Percentiles rank a stretch among this genome's conserved stretches.
phyloP scores from a whole-genome alignment of 2,329 filamentous ascomycete genomes.

The Endocalyx cinctus region DNA sequence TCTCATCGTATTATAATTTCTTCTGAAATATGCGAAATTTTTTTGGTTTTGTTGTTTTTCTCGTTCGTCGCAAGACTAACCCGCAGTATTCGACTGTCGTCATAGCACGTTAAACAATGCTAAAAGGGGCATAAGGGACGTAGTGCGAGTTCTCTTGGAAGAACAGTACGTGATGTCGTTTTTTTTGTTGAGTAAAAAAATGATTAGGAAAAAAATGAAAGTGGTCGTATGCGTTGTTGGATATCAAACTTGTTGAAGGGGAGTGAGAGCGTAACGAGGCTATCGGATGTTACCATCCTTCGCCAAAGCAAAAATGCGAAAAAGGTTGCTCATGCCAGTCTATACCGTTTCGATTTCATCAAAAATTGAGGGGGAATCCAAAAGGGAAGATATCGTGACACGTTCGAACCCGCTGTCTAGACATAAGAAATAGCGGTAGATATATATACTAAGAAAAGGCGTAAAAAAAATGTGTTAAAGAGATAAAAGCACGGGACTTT shows the following conservation, averaged over 20 bases:
- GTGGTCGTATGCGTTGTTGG: not conserved
- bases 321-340: conserved; percentile 17
- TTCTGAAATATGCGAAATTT: too few relatives aligned
- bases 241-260: not conserved
- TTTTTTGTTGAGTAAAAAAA: not conserved
- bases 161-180: too few relatives aligned
- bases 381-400: conserved; percentile 21
- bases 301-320: not conserved
- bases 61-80: too few relatives aligned
- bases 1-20: not conserved
- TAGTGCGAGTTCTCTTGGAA: too few relatives aligned
- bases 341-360: conserved; percentile 22
- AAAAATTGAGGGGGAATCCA: conserved; percentile 17
- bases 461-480: conserved; percentile 4
- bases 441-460: conserved; percentile 15
- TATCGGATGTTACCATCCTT: too few relatives aligned
- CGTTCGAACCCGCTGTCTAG: conserved; percentile 16
- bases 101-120: too few relatives aligned
- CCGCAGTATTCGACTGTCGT: not conserved
- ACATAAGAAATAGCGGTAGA: too few relatives aligned
- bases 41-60: too few relatives aligned
- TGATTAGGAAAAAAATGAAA: not conserved
- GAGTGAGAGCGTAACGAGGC: not conserved
- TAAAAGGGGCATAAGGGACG: too few relatives aligned
- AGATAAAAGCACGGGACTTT: conserved; percentile 9